Percentiles rank a stretch among this genome's conserved stretches.
Evolutionary conservation across 2,329 filamentous ascomycete genomes (phyloP).

Genomic region (Elsinoe necatrix): DNA sequence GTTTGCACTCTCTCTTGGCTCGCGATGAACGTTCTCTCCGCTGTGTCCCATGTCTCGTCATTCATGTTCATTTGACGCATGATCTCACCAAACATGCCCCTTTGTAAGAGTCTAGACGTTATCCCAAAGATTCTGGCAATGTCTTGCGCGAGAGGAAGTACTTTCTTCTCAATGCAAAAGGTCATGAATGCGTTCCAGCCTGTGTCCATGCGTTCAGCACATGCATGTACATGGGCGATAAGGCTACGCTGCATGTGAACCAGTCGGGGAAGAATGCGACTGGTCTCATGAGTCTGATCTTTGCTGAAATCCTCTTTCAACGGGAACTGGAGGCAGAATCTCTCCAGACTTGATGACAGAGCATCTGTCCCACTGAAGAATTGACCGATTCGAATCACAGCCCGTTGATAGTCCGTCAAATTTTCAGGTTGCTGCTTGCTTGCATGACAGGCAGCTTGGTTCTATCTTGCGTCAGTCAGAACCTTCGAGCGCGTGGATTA

Average conservation of each 20-base stretch:
- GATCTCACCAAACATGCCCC: background rate
- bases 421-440: background rate
- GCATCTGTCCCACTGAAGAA: background rate
- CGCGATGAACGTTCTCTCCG: background rate
- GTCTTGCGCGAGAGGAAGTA: slow-evolving; percentile 9
- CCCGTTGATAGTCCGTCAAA: background rate
- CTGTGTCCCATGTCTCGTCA: background rate
- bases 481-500: background rate
- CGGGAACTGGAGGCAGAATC: background rate
- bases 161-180: background rate
- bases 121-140: background rate
- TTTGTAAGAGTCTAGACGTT: background rate
- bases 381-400: background rate
- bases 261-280: background rate
- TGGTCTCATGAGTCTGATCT: background rate
- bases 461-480: background rate
- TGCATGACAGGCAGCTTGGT: background rate
- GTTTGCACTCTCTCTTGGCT: background rate
- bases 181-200: background rate
- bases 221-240: background rate
- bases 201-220: background rate
- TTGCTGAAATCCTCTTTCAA: background rate
- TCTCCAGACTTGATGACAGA: background rate
- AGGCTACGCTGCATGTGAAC: background rate
- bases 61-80: background rate